Base-by-base conservation (phyloP, 192 early-diverging fungal species). In the Mortierella claussenii region DNA sequence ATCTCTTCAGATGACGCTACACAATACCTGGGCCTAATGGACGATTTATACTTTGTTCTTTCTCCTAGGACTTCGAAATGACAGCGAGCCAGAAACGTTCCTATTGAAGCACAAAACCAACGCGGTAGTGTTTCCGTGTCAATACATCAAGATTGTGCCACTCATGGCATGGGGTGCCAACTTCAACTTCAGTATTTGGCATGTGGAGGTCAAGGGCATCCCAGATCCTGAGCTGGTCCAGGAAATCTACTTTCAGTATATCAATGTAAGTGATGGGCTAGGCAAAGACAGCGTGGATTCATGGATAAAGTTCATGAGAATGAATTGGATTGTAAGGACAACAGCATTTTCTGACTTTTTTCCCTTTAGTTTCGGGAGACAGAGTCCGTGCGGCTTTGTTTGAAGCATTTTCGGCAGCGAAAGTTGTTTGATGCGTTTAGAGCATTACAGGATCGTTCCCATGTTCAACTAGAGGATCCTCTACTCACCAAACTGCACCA, bases 141-240 rank as follows among this genome's bases (percentile, higher is more conserved):
- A 90, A 64, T 98, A 93, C 62, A 90, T 99, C 63, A 96, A 95
- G 86, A 96, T 99, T 54, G 90, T 92, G 21, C 97, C 97, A 30
- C 76, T 96, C 42, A 80, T 93, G 59, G 92, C 97, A 1, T 93
- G 93, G 86, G 95, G 93, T 23, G 86, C 93, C 52, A 96, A 97
- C 60, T 98, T 97, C 79, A 96, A 95, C 81, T 98, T 96, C 80
- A 92, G 89, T 56, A 92, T 99, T 21, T 99, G 97, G 97, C 93
- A 92, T 78, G 85, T 98, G 9, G 94, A 97, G 82, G 68, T 98
- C 13, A 87, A 85, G 37, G 97, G 97, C 0, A 85, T 92, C 11
- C 79, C 83, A 33, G 86, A 96, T 40, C 69, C 81, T 24, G 84
- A 85, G 28, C 65, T 94, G 18, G 89, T 97, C 6, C 86, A 93